Base-by-base conservation (phyloP, 208 protist genomes). In the Crithidia fasciculata region DNA sequence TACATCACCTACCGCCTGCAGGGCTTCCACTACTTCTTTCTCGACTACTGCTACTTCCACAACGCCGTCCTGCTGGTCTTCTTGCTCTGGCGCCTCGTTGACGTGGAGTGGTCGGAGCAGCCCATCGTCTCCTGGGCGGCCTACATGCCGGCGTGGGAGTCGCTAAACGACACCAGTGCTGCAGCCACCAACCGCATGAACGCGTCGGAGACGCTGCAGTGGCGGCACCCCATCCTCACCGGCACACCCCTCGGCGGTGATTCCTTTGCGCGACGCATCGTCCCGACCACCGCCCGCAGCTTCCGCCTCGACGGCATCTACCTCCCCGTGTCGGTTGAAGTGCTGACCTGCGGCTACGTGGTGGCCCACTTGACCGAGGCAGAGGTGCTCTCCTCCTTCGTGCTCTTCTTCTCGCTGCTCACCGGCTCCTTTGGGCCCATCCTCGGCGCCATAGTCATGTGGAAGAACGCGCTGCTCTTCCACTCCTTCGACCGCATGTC, bases 31-130 rank as follows among this genome's bases (percentile, higher is more conserved):
- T 90, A 93, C 74, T 93, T 90, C 63, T 81, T 93, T 45, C 79
- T 90, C 19, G 88, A 93, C 59, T 90, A 90, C 72, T 90, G 85
- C 66, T 90, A 93, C 77, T 90, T 93, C 73, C 88, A 93, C 79
- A 90, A 86, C 74, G 59, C 65, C 16, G 76, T 71, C 43, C 66
- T 90, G 52, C 66, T 89, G 3, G 50, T 87, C n/a, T 90, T 90
- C 69, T 73, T 93, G 40, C 45, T 88, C 16, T 85, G 74, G 69
- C 76, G 79, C 19, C 71, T 90, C 12, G 80, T 90, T 8, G 80
- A 87, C 58, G 78, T 88, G 18, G 55, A 84, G 76, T 92, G 84
- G 80, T 80, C 80, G 12, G 74, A 83, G 50, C 68, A 85, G 72
- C 83, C 87, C 5, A 53, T 87, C 40, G 41, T 89, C 50, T 84